Evolutionary conservation across 176 grass and related monocot species (phyloP), one percentile per base, ranked within the genome.

Genomic region (Cenchrus americanus): DNA sequence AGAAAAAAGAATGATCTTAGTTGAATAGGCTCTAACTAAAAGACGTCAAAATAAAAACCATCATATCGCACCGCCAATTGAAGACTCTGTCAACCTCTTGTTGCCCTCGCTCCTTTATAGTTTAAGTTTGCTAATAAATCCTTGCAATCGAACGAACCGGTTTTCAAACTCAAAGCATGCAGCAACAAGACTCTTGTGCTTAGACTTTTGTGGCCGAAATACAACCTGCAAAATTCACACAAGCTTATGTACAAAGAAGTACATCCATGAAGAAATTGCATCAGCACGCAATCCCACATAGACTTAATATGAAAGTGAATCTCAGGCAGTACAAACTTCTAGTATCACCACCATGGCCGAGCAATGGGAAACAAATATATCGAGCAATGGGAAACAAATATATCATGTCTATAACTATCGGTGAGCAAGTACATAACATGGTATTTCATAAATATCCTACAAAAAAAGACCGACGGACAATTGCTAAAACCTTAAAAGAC

Each of bases 51-150:
- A 49, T 49, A 44, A 26, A 52, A 73, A 63, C 41, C 78, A n/a
- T n/a, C n/a, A n/a, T 80, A 61, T 78, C 77, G 62, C 73, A 97
- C 92, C 94, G 95, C 88, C 95, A 97, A 81, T 89, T 94, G 79
- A 90, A 94, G 23, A 89, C 82, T 80, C 80, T 87, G 61, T 92
- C 88, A 77, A 88, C 73, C 72, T 87, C 86, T 69, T 88, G 82
- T 77, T 86, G 84, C 15, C 82, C 86, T 73, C n/a, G 91, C 69
- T 66, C 52, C 78, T 40, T 69, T 79, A 34, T 67, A 71, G 43
- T 66, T 91, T 69, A 98, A 82, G 43, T 88, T 69, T 65, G 68
- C 26, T 60, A 93, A 62, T 41, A 94, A 66, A 14, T 72, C 81
- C 57, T 79, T 88, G 82, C 89, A 88, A 55, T 86, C 75, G 68